phyloP scores from a whole-genome alignment of 1,284 basidiomycete genomes.

The Moesziomyces antarcticus region DNA sequence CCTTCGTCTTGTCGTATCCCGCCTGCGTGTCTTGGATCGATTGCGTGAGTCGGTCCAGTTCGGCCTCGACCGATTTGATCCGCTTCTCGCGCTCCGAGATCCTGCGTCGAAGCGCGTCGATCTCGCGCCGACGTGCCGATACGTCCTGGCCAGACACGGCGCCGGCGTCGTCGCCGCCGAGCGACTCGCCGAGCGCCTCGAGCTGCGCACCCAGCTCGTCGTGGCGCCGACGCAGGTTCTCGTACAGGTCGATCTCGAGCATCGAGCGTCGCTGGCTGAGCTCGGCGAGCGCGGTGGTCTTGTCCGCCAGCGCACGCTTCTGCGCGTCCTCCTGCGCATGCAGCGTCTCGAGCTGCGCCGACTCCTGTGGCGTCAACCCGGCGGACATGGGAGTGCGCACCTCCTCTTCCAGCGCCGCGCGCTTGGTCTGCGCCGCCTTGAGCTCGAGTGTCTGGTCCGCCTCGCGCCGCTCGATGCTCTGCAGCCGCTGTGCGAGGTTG shows the following conservation, averaged over 20 bases:
- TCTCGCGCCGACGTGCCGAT: constrained; percentile 72
- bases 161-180: constrained; percentile 74
- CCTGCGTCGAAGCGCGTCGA: constrained; percentile 70
- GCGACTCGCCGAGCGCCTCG: constrained; percentile 76
- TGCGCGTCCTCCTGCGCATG: constrained; percentile 80
- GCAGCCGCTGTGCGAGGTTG: constrained; percentile 75
- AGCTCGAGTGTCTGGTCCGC: constrained; percentile 81
- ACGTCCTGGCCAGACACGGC: constrained; percentile 79
- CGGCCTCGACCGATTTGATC: constrained; percentile 68
- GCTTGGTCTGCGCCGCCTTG: constrained; percentile 72
- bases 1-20: constrained; percentile 80
- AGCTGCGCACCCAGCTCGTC: constrained; percentile 82
- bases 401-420: constrained; percentile 78
- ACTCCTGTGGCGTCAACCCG: constrained; percentile 80
- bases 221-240: constrained; percentile 80
- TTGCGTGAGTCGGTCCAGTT: constrained; percentile 74
- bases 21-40: constrained; percentile 76
- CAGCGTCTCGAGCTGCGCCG: constrained; percentile 76
- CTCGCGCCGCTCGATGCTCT: constrained; percentile 76
- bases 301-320: constrained; percentile 77
- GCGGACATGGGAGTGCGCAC: constrained; percentile 80
- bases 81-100: constrained; percentile 60
- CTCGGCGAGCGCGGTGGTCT: constrained; percentile 80
- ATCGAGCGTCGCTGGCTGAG: constrained; percentile 81
- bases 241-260: constrained; percentile 91